These are phyloP conservation scores for Arthrobotrys conoides DNA, from an alignment of 2,329 filamentous ascomycete species.

Conservation along the genomic window DNA sequence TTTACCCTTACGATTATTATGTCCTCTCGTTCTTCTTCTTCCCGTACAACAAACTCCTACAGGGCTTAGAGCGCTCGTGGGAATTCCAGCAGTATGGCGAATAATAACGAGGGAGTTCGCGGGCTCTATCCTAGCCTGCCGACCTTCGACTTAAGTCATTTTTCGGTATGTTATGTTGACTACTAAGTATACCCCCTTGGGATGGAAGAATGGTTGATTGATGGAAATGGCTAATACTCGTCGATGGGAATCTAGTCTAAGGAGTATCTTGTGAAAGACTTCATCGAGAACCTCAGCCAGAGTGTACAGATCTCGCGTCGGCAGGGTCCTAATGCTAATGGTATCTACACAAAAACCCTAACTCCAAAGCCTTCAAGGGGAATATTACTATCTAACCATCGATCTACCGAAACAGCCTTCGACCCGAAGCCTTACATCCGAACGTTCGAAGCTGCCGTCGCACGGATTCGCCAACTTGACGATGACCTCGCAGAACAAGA, in stretches of 20 bases:
- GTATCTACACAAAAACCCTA: conserved; percentile 33
- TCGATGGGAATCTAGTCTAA: conserved; percentile 73
- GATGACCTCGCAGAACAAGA: conserved; percentile 91
- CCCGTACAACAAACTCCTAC: conserved; percentile 4
- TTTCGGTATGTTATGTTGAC: conserved; percentile 31
- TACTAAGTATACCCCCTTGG: neutral
- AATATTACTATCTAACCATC: neutral
- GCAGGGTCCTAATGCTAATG: conserved; percentile 70
- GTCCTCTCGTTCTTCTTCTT: conserved; percentile 16
- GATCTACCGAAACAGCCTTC: conserved; percentile 73
- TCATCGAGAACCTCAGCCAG: conserved; percentile 92
- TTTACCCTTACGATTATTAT: conserved; percentile 15
- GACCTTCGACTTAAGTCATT: conserved; percentile 45
- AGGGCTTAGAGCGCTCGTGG: conserved; percentile 36
- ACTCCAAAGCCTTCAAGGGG: neutral
- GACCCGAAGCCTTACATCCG: conserved; percentile 97
- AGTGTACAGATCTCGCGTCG: conserved; percentile 84
- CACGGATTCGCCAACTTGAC: conserved; percentile 70
- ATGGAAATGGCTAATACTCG: neutral
- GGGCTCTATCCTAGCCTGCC: conserved; percentile 53
- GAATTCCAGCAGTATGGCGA: conserved; percentile 30
- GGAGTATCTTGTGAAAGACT: conserved; percentile 98
- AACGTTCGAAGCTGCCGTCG: conserved; percentile 83
- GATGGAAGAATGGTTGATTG: neutral
- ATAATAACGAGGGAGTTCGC: conserved; percentile 52